Percentiles rank a stretch among this genome's conserved stretches.
Conservation (phyloP, 2,329 filamentous ascomycete species). For the Cladobotryum mycophilum region DNA sequence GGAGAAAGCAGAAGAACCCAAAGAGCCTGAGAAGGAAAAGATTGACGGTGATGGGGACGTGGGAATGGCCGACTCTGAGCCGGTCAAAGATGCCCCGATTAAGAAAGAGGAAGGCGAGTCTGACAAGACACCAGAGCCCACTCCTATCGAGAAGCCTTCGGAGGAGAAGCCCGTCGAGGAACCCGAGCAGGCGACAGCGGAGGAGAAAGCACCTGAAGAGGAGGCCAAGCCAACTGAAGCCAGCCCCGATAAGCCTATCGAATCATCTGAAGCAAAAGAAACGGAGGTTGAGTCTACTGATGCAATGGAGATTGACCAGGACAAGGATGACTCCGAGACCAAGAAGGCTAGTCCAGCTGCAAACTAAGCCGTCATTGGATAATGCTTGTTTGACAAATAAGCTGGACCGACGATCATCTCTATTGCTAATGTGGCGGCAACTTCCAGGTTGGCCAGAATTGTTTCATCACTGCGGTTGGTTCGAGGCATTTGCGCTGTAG, state of each 20-base stretch:
- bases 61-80: slow-evolving; percentile 40
- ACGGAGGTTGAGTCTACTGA: slow-evolving; percentile 15
- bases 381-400: too few relatives aligned
- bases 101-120: slow-evolving; percentile 35
- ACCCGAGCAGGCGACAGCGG: slow-evolving; percentile 5
- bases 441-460: neutral
- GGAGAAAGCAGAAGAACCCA: slow-evolving; percentile 5
- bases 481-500: slow-evolving; percentile 2
- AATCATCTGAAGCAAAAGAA: slow-evolving; percentile 14
- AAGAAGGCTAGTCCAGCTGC: slow-evolving; percentile 10
- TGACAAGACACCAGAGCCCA: slow-evolving; percentile 25
- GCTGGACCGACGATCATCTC: too few relatives aligned
- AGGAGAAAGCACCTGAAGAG: slow-evolving; percentile 13
- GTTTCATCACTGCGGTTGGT: neutral
- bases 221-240: slow-evolving; percentile 13
- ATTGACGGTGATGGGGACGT: slow-evolving; percentile 46
- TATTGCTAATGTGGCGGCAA: too few relatives aligned
- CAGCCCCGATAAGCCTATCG: slow-evolving; percentile 17
- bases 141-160: slow-evolving; percentile 18
- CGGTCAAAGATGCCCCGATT: slow-evolving; percentile 27
- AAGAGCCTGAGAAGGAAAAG: slow-evolving; percentile 21
- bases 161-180: slow-evolving; percentile 20
- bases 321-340: slow-evolving; percentile 22
- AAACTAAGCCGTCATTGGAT: neutral
- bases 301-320: slow-evolving; percentile 29